Evolutionary conservation across 2,329 filamentous ascomycete genomes (phyloP).

Genomic region (Colletotrichum nymphaeae): DNA sequence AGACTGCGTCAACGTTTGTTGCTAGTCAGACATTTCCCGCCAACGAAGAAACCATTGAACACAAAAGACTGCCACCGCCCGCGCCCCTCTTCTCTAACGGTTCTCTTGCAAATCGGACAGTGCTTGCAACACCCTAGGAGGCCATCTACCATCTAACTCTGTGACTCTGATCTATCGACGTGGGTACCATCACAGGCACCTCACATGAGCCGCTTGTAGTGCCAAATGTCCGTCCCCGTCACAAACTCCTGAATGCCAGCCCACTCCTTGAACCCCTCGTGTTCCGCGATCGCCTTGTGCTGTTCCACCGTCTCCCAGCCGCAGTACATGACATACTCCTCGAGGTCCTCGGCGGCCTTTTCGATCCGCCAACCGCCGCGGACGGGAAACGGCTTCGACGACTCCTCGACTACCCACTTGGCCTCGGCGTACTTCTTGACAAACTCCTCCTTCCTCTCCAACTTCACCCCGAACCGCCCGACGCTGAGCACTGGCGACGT

Average conservation of each 20-base stretch:
- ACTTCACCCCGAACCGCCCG: slow-evolving; percentile 45
- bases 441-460: slow-evolving; percentile 46
- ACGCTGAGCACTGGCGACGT: slow-evolving; percentile 50
- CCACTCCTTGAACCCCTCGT: slow-evolving; percentile 41
- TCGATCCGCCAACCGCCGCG: slow-evolving; percentile 57
- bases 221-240: slow-evolving; percentile 42
- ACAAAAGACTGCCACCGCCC: slow-evolving; percentile 31
- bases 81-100: neutral
- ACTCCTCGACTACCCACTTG: slow-evolving; percentile 44
- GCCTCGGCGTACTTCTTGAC: slow-evolving; percentile 46
- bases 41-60: slow-evolving; percentile 35
- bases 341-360: slow-evolving; percentile 45
- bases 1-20: slow-evolving; percentile 23
- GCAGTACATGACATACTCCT: slow-evolving; percentile 54
- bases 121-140: neutral
- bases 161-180: too few species aligned
- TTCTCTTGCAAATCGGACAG: neutral
- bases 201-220: slow-evolving; percentile 46
- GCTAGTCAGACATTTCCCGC: slow-evolving; percentile 41
- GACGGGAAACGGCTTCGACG: slow-evolving; percentile 45
- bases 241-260: slow-evolving; percentile 38
- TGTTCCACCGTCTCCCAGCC: slow-evolving; percentile 50
- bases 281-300: slow-evolving; percentile 44
- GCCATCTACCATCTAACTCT: neutral
- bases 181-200: neutral